Base-by-base conservation (phyloP, 108 stramenopile genomes). In the Hondaea fermentalgiana region DNA sequence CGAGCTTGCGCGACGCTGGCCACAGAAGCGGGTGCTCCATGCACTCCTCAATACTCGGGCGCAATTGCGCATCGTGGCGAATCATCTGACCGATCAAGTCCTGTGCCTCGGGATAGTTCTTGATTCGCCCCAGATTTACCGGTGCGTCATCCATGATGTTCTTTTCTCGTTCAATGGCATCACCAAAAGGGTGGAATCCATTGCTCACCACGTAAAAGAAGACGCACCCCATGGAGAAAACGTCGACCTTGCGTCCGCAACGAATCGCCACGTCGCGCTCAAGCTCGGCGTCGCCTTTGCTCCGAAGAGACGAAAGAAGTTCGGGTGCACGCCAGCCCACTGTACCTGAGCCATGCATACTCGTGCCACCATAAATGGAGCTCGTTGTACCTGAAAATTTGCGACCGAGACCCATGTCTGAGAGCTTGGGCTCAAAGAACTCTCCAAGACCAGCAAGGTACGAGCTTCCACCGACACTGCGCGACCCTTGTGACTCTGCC, bases 151-250 rank as follows among this genome's bases (percentile, higher is more conserved):
- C 25, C 57, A 87, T 49, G 42, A 91, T 88, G 59, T 88, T 89
- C 44, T 42, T 72, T 57, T 89, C 90, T 14, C 88, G 90, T 25
- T 89, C 88, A 43, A 83, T 59, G 42, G 59, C 47, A 17, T 87
- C 88, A 19, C 90, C 90, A 71, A 89, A 91, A 5, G 90, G 90
- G 43, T 91, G 90, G 47, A 25, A 44, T 21, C 90, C 90, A 23
- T 17, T 28, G 35, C 59, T 44, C 14, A 91, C n/a, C 14, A 91
- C 87, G 47, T 89, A 89, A 44, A 58, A 89, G n/a, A 87, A 72
- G 51, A 88, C 88, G 47, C 90, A 91, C 16, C 90, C 90, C 42
- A 91, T 60, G n/a, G 88, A 76, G 35, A 91, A 91, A 5, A 91
- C 88, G 59, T 91, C 90, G 0, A 72, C 89, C 51, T 83, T 83